Evolutionary conservation across 2,329 filamentous ascomycete species (phyloP).

Genomic region (Aspergillus tamarii): DNA sequence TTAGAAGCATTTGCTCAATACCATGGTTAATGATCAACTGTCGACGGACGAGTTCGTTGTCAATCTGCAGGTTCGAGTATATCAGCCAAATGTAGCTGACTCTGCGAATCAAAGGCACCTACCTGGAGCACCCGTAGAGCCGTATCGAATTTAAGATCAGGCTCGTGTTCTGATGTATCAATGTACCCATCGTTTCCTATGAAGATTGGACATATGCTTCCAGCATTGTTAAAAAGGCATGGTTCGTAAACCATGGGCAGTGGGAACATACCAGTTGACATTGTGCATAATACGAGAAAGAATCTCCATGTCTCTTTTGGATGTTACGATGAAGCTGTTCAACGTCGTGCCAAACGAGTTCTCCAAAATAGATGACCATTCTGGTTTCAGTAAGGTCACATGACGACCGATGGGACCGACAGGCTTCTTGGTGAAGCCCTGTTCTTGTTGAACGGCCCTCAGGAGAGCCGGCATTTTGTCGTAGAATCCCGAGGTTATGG

Average conservation of each 20-base stretch:
- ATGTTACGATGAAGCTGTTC: constrained; percentile 79
- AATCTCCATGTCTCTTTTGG: constrained; percentile 72
- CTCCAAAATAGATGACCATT: constrained; percentile 85
- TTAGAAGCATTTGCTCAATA: constrained; percentile 83
- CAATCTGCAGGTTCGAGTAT: constrained; percentile 58
- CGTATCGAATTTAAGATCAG: constrained; percentile 72
- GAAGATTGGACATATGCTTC: constrained; percentile 60
- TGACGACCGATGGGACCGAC: constrained; percentile 82
- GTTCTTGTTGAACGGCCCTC: constrained; percentile 69
- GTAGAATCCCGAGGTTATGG: constrained; percentile 67
- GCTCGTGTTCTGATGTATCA: constrained; percentile 70
- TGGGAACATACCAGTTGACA: constrained; percentile 51
- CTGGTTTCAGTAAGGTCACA: constrained; percentile 73
- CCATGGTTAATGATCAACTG: constrained; percentile 79
- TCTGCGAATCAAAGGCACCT: constrained; percentile 15
- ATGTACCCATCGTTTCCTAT: constrained; percentile 63
- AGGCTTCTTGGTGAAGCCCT: constrained; percentile 69
- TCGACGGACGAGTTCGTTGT: constrained; percentile 75
- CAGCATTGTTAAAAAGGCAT: constrained; percentile 19
- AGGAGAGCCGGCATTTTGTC: constrained; percentile 66
- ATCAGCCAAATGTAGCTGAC: constrained; percentile 7
- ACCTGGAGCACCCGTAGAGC: constrained; percentile 74
- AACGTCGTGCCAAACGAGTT: constrained; percentile 70
- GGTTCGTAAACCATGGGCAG: neutral
- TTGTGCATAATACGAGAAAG: constrained; percentile 68